These are phyloP conservation scores for Phialocephala sp. DNA, from an alignment of 2,329 filamentous ascomycete genomes.

Conservation along the genomic window DNA sequence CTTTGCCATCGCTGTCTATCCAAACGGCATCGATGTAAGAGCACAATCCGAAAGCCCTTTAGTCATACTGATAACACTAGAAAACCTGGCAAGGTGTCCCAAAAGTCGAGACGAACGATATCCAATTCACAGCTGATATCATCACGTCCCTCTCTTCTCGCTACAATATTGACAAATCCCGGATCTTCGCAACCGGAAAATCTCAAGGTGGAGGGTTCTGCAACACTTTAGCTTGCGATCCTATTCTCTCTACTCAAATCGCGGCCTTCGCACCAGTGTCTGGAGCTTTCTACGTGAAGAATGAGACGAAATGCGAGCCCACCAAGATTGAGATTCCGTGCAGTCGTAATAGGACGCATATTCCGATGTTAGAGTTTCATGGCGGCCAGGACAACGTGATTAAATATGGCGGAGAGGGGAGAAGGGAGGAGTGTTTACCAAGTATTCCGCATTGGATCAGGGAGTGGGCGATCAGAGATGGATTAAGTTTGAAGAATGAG, in stretches of 20 bases:
- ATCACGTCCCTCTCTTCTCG: constrained; percentile 47
- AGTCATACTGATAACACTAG: constrained; percentile 26
- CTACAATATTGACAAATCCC: constrained; percentile 45
- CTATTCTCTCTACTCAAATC: constrained; percentile 45
- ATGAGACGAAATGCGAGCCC: constrained; percentile 43
- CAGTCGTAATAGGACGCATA: constrained; percentile 40
- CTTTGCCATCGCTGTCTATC: constrained; percentile 49
- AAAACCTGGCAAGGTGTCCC: constrained; percentile 48
- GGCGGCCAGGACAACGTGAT: constrained; percentile 54
- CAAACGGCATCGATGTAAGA: constrained; percentile 47
- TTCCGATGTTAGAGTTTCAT: constrained; percentile 57
- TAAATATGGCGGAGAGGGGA: constrained; percentile 49
- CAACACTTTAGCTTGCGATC: constrained; percentile 49
- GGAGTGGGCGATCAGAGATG: constrained; percentile 25
- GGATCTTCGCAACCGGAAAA: constrained; percentile 40
- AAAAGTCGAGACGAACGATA: constrained; percentile 48
- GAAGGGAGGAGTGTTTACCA: constrained; percentile 50
- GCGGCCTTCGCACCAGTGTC: constrained; percentile 53
- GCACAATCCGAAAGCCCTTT: neutral
- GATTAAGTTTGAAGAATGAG: constrained; percentile 14
- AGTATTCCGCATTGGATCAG: constrained; percentile 43
- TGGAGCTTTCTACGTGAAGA: constrained; percentile 49
- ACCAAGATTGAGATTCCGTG: constrained; percentile 46
- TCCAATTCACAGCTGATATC: constrained; percentile 51
- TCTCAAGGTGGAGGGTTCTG: constrained; percentile 52